Base-by-base conservation (phyloP, 2,329 filamentous ascomycete genomes). In the Neofusicoccum sp. region DNA sequence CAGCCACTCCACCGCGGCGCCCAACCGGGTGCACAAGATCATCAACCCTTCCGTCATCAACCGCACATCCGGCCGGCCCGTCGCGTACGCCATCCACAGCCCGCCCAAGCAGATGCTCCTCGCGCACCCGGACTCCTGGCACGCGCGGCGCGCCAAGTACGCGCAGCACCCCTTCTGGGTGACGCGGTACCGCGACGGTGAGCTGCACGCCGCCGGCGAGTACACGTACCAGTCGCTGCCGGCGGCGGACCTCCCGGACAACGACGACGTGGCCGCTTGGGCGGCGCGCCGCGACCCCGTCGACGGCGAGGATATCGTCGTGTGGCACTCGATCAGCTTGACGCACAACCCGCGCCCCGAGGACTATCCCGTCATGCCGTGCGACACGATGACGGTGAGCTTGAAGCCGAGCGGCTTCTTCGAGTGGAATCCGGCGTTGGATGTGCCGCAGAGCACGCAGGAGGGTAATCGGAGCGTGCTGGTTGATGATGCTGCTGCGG, bases 11-110 rank as follows among this genome's bases (percentile, higher is more conserved):
- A 64, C 69, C 44, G 36, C 68, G 5, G 64, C 52, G 11, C 67
- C 62, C 33, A 67, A 72, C 64, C 78, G 83, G 1, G 71, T 78
- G 5, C 76, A 85, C 64, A 81, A 81, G 64, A 71, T 86, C 41
- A 78, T 84, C 67, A 85, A 84, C 65, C 69, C 76, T 6, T 70
- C 66, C 12, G 77, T 77, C 66, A 76, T 72, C 61, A 86, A 86
- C 64, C 69, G 70, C 1, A 73, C 83, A 29, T 84, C 81, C 7
- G 80, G 81, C n/a, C 80, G 78, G 63, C 78, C 78, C 6, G 76
- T 84, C 0, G 82, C 76, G 0, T 85, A 83, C 72, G 84, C 82
- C 68, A 73, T 86, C 36, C 66, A 77, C 3, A 79, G 81, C 7
- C 67, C 59, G 4, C 65, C 67, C 43, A 70, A 67, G 60, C 72